Evolutionary conservation across 768 basidiomycete genomes (phyloP).

Genomic region (Clitopilus passeckerianus): DNA sequence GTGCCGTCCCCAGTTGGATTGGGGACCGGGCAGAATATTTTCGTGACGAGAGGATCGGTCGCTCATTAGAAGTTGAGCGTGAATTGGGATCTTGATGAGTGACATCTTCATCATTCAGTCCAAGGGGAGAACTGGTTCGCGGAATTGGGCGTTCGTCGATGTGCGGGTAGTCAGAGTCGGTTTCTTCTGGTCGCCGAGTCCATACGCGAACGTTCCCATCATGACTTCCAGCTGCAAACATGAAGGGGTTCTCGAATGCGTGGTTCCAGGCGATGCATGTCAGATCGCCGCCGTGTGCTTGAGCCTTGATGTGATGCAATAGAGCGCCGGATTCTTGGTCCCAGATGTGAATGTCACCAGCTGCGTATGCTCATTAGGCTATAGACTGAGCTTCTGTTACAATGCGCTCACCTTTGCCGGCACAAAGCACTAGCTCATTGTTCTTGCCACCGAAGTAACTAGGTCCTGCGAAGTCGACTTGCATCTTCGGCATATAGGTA

Average conservation of each 20-base stretch:
- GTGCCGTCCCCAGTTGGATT: background rate
- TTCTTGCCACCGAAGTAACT: conserved; percentile 81
- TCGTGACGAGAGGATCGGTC: background rate
- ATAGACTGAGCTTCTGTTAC: background rate
- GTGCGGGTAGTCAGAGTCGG: conserved; percentile 1
- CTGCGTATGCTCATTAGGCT: conserved; percentile 26
- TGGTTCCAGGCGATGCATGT: conserved; percentile 83
- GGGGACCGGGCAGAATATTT: background rate
- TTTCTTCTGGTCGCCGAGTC: conserved; percentile 38
- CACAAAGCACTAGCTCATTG: conserved; percentile 74
- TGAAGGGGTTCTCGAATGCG: conserved; percentile 56
- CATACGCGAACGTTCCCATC: conserved; percentile 75
- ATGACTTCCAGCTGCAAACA: conserved; percentile 75
- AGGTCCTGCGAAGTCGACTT: conserved; percentile 73
- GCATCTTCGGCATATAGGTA: conserved; percentile 65
- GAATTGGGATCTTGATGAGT: conserved; percentile 7
- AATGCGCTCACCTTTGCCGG: conserved; percentile 55
- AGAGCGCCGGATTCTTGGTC: conserved; percentile 74
- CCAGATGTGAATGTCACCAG: conserved; percentile 84
- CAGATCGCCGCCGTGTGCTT: conserved; percentile 60
- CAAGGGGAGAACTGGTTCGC: conserved; percentile 15
- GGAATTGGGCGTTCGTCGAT: conserved; percentile 3
- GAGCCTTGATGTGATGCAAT: conserved; percentile 65
- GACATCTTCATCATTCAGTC: conserved; percentile 8
- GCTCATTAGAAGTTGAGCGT: background rate